A percentile compares a stretch with the other conserved stretches of the same genome.
These are phyloP conservation scores for Suillus lakei DNA, from an alignment of 768 basidiomycete genomes.

Conservation along the genomic window DNA sequence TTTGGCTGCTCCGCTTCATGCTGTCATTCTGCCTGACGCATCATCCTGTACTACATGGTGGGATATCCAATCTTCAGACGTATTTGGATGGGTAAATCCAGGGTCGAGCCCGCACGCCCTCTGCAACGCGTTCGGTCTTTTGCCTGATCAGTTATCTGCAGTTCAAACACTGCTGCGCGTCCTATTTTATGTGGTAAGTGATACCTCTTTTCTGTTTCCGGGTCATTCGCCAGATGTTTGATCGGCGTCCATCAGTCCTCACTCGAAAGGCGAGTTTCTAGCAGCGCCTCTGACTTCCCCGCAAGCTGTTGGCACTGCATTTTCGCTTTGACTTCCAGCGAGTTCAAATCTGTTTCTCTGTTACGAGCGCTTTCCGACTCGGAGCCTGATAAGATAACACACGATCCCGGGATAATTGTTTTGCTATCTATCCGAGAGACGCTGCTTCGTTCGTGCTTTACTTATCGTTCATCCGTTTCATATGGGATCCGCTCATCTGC, in stretches of 20 bases:
- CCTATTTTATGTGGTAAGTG: conserved; percentile 11
- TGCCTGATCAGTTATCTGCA: conserved; percentile 2
- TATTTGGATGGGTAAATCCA: background rate
- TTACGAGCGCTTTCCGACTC: background rate
- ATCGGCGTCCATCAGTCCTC: conserved; percentile 6
- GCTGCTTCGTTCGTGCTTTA: background rate
- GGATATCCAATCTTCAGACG: background rate
- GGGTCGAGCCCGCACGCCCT: conserved; percentile 8
- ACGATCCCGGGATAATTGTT: background rate
- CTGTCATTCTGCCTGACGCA: background rate
- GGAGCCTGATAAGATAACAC: conserved; percentile 4
- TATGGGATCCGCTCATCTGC: background rate
- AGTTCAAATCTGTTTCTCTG: background rate
- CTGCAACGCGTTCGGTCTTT: conserved; percentile 9
- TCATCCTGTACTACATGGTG: background rate
- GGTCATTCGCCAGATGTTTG: conserved; percentile 4
- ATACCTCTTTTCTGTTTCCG: conserved; percentile 1
- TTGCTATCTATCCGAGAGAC: conserved; percentile 5
- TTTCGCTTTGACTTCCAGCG: background rate
- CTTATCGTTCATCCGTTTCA: background rate
- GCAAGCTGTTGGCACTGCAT: background rate
- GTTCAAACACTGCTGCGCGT: background rate
- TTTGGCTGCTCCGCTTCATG: background rate
- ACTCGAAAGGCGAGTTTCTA: conserved; percentile 2
- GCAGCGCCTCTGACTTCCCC: conserved; percentile 7